Conservation (phyloP, 805 yeast species). For the Metschnikowia cerradonensis region DNA sequence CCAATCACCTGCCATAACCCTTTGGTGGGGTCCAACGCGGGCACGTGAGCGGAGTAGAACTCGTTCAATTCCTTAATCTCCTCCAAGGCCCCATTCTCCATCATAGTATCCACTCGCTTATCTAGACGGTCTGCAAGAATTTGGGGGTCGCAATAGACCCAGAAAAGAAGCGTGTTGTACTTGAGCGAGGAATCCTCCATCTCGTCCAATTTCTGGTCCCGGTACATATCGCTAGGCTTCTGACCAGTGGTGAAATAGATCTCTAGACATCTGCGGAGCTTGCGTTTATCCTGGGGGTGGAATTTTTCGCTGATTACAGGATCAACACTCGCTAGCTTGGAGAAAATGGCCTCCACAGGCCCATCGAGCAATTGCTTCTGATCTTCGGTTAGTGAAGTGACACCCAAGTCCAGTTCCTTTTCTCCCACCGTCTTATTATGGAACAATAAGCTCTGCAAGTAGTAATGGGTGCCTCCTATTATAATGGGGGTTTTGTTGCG, state of each 20-base stretch:
- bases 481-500: slow-evolving; percentile 77
- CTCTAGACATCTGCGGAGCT: slow-evolving; percentile 77
- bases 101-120: slow-evolving; percentile 78
- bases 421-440: slow-evolving; percentile 59
- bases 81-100: slow-evolving; percentile 58
- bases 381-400: slow-evolving; percentile 30
- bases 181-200: slow-evolving; percentile 45
- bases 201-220: slow-evolving; percentile 48
- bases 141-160: slow-evolving; percentile 72
- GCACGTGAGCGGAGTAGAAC: slow-evolving; percentile 31
- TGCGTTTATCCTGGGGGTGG: slow-evolving; percentile 85
- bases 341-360: slow-evolving; percentile 47
- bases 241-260: slow-evolving; percentile 65
- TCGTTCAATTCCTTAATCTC: slow-evolving; percentile 64
- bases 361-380: slow-evolving; percentile 49
- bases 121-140: slow-evolving; percentile 64
- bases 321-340: slow-evolving; percentile 51
- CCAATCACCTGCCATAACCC: slow-evolving; percentile 97
- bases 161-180: slow-evolving; percentile 64
- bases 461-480: slow-evolving; percentile 96
- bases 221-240: slow-evolving; percentile 68
- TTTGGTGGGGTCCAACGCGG: slow-evolving; percentile 50
- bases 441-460: slow-evolving; percentile 73
- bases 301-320: slow-evolving; percentile 74
- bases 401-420: slow-evolving; percentile 16